Conservation (phyloP, 2,329 filamentous ascomycete genomes). For the Penicillium sp. region DNA sequence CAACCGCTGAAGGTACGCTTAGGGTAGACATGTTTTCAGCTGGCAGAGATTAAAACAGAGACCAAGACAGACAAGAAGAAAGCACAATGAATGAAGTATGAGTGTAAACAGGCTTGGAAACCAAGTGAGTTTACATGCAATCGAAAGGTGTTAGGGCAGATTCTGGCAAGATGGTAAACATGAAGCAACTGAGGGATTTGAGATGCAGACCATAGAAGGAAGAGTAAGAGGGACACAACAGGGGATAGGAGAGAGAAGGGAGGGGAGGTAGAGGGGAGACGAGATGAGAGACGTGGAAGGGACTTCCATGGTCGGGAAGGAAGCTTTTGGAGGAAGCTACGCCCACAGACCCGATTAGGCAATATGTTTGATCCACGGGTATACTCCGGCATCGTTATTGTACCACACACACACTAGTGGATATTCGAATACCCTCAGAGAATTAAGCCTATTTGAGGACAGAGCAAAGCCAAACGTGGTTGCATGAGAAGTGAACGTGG, state of each 20-base stretch:
- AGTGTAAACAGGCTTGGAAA: slow-evolving; percentile 9
- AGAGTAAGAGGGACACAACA: slow-evolving; percentile 30
- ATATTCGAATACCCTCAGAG: too few relatives aligned
- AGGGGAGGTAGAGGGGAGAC: slow-evolving; percentile 3
- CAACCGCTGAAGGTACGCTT: slow-evolving; percentile 25
- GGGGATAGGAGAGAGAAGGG: slow-evolving; percentile 1
- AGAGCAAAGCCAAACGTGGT: too few relatives aligned
- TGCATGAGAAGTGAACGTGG: too few relatives aligned
- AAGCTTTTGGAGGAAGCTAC: slow-evolving; percentile 38
- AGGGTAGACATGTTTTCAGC: slow-evolving; percentile 31
- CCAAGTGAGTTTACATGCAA: slow-evolving; percentile 29
- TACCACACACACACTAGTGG: too few relatives aligned
- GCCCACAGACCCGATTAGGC: neutral
- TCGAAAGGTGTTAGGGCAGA: slow-evolving; percentile 21
- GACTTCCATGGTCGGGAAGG: neutral
- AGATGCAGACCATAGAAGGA: slow-evolving; percentile 16
- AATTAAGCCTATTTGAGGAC: too few relatives aligned
- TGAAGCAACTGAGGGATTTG: slow-evolving; percentile 2
- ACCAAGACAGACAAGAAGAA: slow-evolving; percentile 5
- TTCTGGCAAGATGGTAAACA: slow-evolving; percentile 26
- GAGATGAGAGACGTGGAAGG: slow-evolving; percentile 5
- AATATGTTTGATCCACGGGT: neutral
- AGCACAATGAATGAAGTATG: slow-evolving; percentile 1
- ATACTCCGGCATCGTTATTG: too few relatives aligned
- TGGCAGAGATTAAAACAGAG: slow-evolving; percentile 2